Evolutionary conservation across 495 filamentous ascomycete species (phyloP).

Genomic region (Schizothecium vesticola): DNA sequence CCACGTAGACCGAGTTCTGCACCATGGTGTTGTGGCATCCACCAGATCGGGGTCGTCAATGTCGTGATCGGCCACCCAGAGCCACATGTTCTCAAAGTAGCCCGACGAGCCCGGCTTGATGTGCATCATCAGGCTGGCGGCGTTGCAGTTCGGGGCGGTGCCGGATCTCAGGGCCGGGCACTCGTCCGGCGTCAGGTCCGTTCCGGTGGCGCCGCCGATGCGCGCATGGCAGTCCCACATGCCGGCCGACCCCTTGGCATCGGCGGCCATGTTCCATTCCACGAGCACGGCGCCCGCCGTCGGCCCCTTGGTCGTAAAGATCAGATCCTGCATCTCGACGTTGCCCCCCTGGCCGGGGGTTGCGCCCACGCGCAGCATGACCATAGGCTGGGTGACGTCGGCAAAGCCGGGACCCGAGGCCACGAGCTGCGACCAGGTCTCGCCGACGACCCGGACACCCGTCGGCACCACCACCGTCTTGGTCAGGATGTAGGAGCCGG

Average conservation of each 20-base stretch:
- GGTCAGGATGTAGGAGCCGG: conserved; percentile 33
- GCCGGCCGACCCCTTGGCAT: conserved; percentile 12
- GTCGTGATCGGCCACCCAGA: conserved; percentile 75
- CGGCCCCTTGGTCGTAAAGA: conserved; percentile 67
- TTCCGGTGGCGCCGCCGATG: conserved; percentile 45
- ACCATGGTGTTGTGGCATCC: background rate
- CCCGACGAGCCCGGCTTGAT: conserved; percentile 60
- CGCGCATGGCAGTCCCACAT: conserved; percentile 20
- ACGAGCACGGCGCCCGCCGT: conserved; percentile 78
- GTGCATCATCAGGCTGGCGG: conserved; percentile 65
- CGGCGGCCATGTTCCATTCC: conserved; percentile 93
- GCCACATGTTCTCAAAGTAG: conserved; percentile 87
- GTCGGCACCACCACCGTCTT: conserved; percentile 40
- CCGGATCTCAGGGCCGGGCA: conserved; percentile 43
- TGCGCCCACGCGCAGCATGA: too few species aligned
- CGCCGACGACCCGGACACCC: conserved; percentile 38
- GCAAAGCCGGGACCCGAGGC: conserved; percentile 41
- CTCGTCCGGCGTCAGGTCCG: conserved; percentile 56
- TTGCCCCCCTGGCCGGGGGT: conserved; percentile 65
- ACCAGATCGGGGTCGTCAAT: conserved; percentile 6
- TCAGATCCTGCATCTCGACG: conserved; percentile 74
- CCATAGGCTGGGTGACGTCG: conserved; percentile 54
- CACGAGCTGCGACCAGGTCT: conserved; percentile 45
- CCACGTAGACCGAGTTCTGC: background rate
- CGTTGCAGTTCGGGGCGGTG: conserved; percentile 38